Evolutionary conservation across 345 rosid species (phyloP).

Genomic region (Eutrema yunnanense): DNA sequence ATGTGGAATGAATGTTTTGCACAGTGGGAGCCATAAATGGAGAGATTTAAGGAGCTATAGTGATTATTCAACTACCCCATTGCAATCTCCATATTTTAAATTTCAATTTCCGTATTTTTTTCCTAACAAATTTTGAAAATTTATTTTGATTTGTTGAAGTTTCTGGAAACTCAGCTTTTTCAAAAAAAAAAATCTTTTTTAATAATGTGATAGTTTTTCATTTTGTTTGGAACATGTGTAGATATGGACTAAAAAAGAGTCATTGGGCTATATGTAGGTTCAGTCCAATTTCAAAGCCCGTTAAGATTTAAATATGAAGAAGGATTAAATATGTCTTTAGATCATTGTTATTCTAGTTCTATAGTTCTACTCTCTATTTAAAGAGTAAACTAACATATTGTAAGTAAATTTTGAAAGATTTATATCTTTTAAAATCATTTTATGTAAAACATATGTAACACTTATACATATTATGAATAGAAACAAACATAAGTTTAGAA

Average conservation of each 20-base stretch:
- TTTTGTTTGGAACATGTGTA: background rate
- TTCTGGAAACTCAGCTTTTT: background rate
- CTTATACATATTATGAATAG: too few species aligned
- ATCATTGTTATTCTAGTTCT: too few species aligned
- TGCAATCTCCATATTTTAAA: background rate
- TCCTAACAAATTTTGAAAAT: background rate
- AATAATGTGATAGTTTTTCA: background rate
- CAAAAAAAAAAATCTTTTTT: too few species aligned
- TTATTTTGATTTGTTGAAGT: background rate
- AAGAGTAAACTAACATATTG: too few species aligned
- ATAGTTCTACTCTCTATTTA: too few species aligned
- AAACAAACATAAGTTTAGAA: too few species aligned
- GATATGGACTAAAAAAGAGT: background rate
- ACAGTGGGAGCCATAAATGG: constrained; percentile 31
- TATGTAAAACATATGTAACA: too few species aligned
- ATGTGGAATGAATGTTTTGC: constrained; percentile 30
- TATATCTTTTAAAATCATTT: too few species aligned
- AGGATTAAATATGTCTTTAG: too few species aligned
- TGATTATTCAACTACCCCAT: constrained; percentile 22
- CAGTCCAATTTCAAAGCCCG: background rate
- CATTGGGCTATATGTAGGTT: background rate
- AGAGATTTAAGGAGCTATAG: constrained; percentile 28
- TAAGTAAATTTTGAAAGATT: too few species aligned
- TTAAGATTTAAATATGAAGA: too few species aligned
- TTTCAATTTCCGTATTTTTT: background rate